phyloP scores from a whole-genome alignment of 805 yeast genomes.

The Myxozyma melibiosi region DNA sequence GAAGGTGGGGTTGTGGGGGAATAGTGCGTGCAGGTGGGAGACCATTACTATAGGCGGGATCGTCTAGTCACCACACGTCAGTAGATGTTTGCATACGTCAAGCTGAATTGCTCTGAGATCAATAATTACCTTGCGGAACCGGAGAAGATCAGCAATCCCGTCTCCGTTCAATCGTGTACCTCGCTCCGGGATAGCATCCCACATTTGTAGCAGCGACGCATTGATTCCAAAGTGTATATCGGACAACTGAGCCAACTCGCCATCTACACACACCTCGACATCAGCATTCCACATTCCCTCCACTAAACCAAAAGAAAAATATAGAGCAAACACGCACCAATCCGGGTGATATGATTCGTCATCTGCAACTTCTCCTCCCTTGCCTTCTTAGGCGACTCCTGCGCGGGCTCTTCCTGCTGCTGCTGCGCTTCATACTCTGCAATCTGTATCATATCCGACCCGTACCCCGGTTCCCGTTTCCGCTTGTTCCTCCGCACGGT shows the following conservation, averaged over 20 bases:
- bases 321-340: no score
- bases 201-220: constrained; percentile 37
- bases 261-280: constrained; percentile 1
- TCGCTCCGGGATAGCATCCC: constrained; percentile 41
- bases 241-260: constrained; percentile 24
- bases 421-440: constrained; percentile 10
- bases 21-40: constrained; percentile 44
- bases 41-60: constrained; percentile 42
- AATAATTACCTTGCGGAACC: constrained; percentile 34
- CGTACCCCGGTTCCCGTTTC: constrained; percentile 17
- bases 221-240: constrained; percentile 36
- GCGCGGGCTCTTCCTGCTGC: not conserved
- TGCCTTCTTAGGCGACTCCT: not conserved
- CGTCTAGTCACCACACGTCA: not conserved
- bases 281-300: not conserved
- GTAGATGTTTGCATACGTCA: not conserved
- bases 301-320: no score
- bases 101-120: not conserved
- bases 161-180: constrained; percentile 36
- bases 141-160: constrained; percentile 35
- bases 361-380: constrained; percentile 18
- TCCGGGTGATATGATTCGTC: constrained; percentile 5
- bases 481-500: constrained; percentile 21
- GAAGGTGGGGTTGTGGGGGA: constrained; percentile 41
- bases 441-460: constrained; percentile 19